Conservation (phyloP, 768 basidiomycete genomes). For the Ramaria sp. region DNA sequence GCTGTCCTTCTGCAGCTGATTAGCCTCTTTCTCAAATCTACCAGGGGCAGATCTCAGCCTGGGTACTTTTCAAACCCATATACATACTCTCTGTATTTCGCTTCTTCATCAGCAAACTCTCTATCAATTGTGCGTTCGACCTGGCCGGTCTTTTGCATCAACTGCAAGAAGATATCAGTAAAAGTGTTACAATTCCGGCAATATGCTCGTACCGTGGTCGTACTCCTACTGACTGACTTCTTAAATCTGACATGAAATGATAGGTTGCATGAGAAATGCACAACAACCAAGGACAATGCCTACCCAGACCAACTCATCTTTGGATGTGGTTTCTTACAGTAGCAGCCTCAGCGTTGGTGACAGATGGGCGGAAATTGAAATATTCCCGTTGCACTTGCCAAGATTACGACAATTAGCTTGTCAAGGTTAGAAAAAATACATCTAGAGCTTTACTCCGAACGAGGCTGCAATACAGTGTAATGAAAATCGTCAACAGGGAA, state of each 20-base stretch:
- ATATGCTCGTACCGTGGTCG: constrained; percentile 59
- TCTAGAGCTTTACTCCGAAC: constrained; percentile 3
- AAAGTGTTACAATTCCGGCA: constrained; percentile 7
- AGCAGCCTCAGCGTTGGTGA: neutral
- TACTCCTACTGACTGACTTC: constrained; percentile 85
- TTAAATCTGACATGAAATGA: constrained; percentile 53
- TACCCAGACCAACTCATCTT: constrained; percentile 51
- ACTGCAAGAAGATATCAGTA: constrained; percentile 29
- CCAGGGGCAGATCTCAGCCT: constrained; percentile 6
- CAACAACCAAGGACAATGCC: constrained; percentile 10
- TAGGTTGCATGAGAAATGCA: neutral
- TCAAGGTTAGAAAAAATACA: neutral
- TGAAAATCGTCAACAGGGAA: neutral
- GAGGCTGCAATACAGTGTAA: constrained; percentile 7
- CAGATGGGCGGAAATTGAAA: neutral
- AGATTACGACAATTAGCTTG: neutral
- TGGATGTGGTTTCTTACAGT: too few relatives aligned
- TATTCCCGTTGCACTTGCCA: neutral
- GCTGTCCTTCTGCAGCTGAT: constrained; percentile 86
- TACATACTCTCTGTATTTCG: constrained; percentile 78
- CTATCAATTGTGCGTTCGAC: constrained; percentile 92
- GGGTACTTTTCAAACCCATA: neutral
- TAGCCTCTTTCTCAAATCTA: constrained; percentile 96
- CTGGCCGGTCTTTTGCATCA: constrained; percentile 97
- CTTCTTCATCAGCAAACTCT: constrained; percentile 88